A percentile compares a stretch with the other conserved stretches of the same genome.
These are phyloP conservation scores for Entomortierella parvispora DNA, from an alignment of 192 early-diverging fungal genomes.

Conservation along the genomic window DNA sequence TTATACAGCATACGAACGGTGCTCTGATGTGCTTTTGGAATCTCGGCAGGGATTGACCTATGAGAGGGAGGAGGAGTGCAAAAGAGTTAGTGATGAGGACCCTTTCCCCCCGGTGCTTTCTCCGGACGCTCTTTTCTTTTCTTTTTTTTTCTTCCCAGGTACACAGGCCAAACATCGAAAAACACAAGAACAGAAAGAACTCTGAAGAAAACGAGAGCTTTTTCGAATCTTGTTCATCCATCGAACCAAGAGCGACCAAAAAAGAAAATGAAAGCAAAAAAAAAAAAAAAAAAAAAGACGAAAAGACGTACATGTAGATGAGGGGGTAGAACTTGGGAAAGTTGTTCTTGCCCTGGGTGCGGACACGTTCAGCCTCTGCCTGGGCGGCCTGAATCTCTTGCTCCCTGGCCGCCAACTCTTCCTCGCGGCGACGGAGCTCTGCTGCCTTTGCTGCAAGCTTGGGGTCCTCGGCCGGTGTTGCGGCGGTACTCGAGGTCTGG, in stretches of 20 bases:
- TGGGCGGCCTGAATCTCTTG: slow-evolving; percentile 72
- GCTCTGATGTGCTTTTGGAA: slow-evolving; percentile 71
- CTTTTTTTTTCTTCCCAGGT: background rate
- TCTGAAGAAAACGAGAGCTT: no score
- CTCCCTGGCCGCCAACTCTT: slow-evolving; percentile 82
- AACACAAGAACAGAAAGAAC: background rate
- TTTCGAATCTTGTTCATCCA: slow-evolving; percentile 1
- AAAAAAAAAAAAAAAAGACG: background rate
- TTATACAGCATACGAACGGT: slow-evolving; percentile 76
- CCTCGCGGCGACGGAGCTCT: slow-evolving; percentile 77
- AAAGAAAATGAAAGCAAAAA: background rate
- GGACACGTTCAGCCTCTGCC: slow-evolving; percentile 63
- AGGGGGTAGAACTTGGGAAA: slow-evolving; percentile 87
- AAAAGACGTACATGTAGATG: slow-evolving; percentile 72
- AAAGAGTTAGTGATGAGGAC: no score
- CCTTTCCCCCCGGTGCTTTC: no score
- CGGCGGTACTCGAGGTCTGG: slow-evolving; percentile 24
- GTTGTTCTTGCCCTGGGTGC: slow-evolving; percentile 77
- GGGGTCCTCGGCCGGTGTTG: slow-evolving; percentile 12
- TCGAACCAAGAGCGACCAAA: background rate
- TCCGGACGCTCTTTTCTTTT: background rate
- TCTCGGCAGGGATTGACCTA: slow-evolving; percentile 72
- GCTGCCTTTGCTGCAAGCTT: slow-evolving; percentile 67
- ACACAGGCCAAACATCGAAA: background rate
- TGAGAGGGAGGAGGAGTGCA: no score